These are phyloP conservation scores for Alternaria atra DNA, from an alignment of 2,329 filamentous ascomycete species.

Conservation along the genomic window DNA sequence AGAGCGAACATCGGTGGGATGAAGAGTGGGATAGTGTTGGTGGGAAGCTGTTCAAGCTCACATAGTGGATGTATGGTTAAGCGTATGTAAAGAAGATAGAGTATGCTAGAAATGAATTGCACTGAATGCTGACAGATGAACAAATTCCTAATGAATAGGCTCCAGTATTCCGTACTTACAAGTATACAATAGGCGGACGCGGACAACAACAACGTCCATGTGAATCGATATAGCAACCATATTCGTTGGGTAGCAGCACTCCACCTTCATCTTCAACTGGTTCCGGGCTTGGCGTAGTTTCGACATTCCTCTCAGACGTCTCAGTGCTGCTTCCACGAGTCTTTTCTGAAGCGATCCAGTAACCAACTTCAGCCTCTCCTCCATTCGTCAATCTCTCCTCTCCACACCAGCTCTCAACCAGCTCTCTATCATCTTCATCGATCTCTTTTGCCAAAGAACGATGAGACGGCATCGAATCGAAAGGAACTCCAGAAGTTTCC, in stretches of 20 bases:
- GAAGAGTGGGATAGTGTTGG: conserved; percentile 91
- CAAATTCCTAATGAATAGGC: background rate
- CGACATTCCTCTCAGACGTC: background rate
- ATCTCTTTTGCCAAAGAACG: background rate
- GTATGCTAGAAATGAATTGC: background rate
- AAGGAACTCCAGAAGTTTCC: background rate
- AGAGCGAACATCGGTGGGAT: conserved; percentile 84
- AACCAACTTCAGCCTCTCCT: background rate
- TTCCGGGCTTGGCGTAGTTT: background rate
- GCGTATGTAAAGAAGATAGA: background rate
- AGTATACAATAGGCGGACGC: background rate
- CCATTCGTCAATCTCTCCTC: background rate
- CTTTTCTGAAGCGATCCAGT: background rate
- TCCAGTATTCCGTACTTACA: background rate
- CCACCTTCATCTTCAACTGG: background rate
- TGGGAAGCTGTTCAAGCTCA: conserved; percentile 67
- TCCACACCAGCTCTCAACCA: background rate
- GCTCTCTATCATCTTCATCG: background rate
- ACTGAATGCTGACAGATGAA: background rate
- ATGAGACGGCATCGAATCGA: background rate
- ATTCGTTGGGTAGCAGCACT: background rate
- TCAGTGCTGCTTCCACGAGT: background rate
- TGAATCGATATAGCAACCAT: background rate
- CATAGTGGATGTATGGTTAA: background rate
- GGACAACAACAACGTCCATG: background rate